phyloP scores from a whole-genome alignment of 169 alveolate genomes.

The Eimeria necatrix region DNA sequence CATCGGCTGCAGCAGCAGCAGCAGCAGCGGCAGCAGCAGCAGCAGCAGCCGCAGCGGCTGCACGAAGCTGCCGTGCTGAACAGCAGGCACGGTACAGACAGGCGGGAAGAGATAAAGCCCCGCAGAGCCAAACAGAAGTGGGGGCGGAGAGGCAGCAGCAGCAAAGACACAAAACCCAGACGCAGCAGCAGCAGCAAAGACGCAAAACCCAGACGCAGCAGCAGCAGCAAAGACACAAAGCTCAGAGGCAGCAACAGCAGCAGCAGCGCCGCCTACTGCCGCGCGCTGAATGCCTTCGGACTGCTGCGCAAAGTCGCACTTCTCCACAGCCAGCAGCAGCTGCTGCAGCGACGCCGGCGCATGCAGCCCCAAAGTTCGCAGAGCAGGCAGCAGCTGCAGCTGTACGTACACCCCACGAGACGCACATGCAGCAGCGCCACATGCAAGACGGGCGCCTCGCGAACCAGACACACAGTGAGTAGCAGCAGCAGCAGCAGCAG shows the following conservation, averaged over 20 bases:
- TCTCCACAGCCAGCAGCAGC: not conserved
- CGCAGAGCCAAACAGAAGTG: not conserved
- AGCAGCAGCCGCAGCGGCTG: not conserved
- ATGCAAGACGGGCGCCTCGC: not conserved
- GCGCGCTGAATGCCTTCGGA: not conserved
- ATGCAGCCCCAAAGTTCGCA: not conserved
- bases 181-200: too few species aligned
- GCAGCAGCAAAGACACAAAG: too few species aligned
- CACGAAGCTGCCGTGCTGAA: not conserved
- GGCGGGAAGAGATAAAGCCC: not conserved
- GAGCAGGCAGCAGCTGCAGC: not conserved
- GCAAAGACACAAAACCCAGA: not conserved
- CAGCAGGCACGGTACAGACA: not conserved
- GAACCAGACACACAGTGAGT: not conserved
- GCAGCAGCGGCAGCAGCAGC: not conserved
- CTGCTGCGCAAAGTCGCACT: slow-evolving; percentile 9
- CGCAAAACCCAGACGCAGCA: not conserved
- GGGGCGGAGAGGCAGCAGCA: too few species aligned
- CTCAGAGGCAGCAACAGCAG: too few species aligned
- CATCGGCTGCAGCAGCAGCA: too few species aligned
- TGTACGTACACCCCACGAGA: not conserved
- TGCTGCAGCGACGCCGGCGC: not conserved
- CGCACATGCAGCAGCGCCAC: not conserved
- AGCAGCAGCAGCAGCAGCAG: not conserved
- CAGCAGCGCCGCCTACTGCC: not conserved